Evolutionary conservation across 306 rosid species (phyloP).

Genomic region (barrel medic (Medicago truncatula)): MtrunA17r5.0-ANR NC_053043.1:48578001-48578500

Average conservation of each 20-base stretch:
- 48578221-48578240: too few relatives aligned
- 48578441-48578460: too few relatives aligned
- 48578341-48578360: background rate
- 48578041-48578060: slow-evolving; percentile 6
- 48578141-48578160: background rate
- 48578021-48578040: slow-evolving; percentile 43
- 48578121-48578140: background rate
- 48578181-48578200: too few relatives aligned
- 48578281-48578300: background rate
- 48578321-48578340: background rate
- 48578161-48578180: background rate
- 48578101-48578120: too few relatives aligned
- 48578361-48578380: too few relatives aligned
- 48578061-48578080: slow-evolving; percentile 17
- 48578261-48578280: background rate
- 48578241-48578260: background rate
- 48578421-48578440: too few relatives aligned
- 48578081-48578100: background rate
- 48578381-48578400: too few relatives aligned
- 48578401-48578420: too few relatives aligned
- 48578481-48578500: too few relatives aligned
- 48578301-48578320: background rate
- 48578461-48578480: too few relatives aligned
- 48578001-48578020: slow-evolving; percentile 64
- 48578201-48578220: too few relatives aligned